A percentile compares a stretch with the other conserved stretches of the same genome.
Evolutionary conservation across 2,329 filamentous ascomycete genomes (phyloP).

Genomic region (Aureobasidium sp.): DNA sequence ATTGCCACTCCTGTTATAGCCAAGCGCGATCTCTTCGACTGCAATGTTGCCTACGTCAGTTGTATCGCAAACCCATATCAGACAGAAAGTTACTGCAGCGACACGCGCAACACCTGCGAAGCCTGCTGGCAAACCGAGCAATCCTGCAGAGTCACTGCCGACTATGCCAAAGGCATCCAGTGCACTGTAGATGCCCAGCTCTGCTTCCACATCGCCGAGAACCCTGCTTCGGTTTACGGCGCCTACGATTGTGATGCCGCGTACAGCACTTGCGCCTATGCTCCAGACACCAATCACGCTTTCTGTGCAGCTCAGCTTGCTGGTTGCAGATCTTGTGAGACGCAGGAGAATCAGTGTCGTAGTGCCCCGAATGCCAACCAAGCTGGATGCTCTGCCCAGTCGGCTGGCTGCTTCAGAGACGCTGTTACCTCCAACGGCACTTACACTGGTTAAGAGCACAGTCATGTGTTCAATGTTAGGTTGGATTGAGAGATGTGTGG

Average conservation of each 20-base stretch:
- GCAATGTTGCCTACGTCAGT: neutral
- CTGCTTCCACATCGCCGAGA: neutral
- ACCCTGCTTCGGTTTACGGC: neutral
- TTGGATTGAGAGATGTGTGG: neutral
- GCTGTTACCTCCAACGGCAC: constrained; percentile 1
- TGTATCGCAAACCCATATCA: neutral
- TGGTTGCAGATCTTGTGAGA: neutral
- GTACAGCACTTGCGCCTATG: neutral
- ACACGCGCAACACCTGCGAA: constrained; percentile 6
- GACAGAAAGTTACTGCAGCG: neutral
- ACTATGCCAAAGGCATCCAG: neutral
- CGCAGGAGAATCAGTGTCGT: neutral
- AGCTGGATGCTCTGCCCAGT: neutral
- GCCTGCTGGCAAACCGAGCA: constrained; percentile 6
- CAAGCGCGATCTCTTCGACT: neutral
- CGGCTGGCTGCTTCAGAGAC: neutral
- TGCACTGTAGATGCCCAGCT: neutral
- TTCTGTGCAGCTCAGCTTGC: neutral
- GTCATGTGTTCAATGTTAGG: neutral
- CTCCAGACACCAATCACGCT: neutral
- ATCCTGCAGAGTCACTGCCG: constrained; percentile 1
- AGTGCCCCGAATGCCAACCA: neutral
- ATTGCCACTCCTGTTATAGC: neutral
- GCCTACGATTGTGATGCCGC: neutral
- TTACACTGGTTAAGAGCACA: neutral